Evolutionary conservation across 2,329 filamentous ascomycete genomes (phyloP), one percentile per base, ranked within the genome.

Genomic region (Neofusicoccum parvum): DNA sequence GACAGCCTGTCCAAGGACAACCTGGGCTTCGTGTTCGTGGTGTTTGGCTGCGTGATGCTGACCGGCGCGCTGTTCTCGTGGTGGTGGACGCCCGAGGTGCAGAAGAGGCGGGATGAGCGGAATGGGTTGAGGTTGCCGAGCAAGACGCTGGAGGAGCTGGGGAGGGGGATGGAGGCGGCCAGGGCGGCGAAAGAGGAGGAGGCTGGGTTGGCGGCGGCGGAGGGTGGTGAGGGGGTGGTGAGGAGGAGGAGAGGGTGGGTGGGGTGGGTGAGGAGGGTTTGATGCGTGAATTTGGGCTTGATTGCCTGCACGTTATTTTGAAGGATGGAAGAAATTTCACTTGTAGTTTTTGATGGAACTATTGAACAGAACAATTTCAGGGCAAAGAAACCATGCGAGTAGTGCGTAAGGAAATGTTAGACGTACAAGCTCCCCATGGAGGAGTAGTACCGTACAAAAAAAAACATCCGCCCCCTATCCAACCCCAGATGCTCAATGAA

Each of bases 41-140:
- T 56, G 14, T 69, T 69, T 34, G 66, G 45, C 7, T 43, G 60
- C 10, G 41, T 69, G 11, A 69, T 69, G 66, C 45, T 60, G 27
- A 37, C 65, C 6, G 68, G 68, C 5, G 58, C 64, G 32, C 20
- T 67, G 11, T 64, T 69, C 20, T 58, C 68, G 17, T 69, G 66
- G 66, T 58, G 56, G 5, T 69, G 66, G 66, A 68, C 65, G 1
- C 67, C 67, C 1, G 66, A 51, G 46, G 48, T 62, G 34, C 59
- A 50, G 59, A 50, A 62, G 17, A 39, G 20, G 43, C 15, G 65
- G n/a, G 45, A 58, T 14, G 66, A 50, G 37, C 36, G 62, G 23
- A 49, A 60, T n/a, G 62, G 62, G 7, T 34, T 64, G 12, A 20
- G 51, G 23, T 12, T 66, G 39, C 43, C 20, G 3, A 64, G 41